Percentiles rank a stretch among this genome's conserved stretches.
phyloP scores from a whole-genome alignment of 1,284 basidiomycete genomes.

The Cutaneotrichosporon cutaneum region DNA sequence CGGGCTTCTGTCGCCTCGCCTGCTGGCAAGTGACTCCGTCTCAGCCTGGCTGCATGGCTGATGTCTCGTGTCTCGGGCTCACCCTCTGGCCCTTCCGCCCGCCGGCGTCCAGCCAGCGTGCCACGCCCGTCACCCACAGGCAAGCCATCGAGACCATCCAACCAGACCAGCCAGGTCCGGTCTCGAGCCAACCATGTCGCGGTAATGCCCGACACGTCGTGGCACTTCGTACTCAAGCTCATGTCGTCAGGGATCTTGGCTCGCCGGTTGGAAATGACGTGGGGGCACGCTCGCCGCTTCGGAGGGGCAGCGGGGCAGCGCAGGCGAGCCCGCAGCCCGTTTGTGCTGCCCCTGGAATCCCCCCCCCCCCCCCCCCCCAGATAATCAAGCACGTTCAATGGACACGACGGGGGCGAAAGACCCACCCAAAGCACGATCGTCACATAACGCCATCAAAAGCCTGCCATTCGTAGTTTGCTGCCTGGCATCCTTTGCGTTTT shows the following conservation, averaged over 20 bases:
- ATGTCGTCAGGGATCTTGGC: not conserved
- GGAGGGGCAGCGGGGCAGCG: not conserved
- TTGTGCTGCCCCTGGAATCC: not conserved
- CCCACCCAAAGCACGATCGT: not conserved
- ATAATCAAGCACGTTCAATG: conserved; percentile 6
- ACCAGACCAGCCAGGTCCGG: too few species aligned
- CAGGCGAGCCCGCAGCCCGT: not conserved
- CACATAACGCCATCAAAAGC: conserved; percentile 9
- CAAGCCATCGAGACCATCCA: too few species aligned
- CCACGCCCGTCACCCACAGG: too few species aligned
- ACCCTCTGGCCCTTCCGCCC: too few species aligned
- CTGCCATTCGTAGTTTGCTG: conserved; percentile 4
- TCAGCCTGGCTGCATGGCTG: too few species aligned
- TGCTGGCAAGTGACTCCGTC: too few species aligned
- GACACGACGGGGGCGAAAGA: not conserved
- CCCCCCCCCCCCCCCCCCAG: too few species aligned
- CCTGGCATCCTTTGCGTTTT: not conserved
- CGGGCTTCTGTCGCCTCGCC: too few species aligned
- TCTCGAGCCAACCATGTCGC: not conserved
- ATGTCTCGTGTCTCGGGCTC: too few species aligned
- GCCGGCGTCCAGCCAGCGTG: too few species aligned
- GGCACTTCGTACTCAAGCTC: not conserved
- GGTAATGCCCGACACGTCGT: not conserved
- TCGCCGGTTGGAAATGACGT: conserved; percentile 5
- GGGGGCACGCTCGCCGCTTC: not conserved